Evolutionary conservation across 2,329 filamentous ascomycete species (phyloP).

Genomic region (Juglanconis juglandina): DNA sequence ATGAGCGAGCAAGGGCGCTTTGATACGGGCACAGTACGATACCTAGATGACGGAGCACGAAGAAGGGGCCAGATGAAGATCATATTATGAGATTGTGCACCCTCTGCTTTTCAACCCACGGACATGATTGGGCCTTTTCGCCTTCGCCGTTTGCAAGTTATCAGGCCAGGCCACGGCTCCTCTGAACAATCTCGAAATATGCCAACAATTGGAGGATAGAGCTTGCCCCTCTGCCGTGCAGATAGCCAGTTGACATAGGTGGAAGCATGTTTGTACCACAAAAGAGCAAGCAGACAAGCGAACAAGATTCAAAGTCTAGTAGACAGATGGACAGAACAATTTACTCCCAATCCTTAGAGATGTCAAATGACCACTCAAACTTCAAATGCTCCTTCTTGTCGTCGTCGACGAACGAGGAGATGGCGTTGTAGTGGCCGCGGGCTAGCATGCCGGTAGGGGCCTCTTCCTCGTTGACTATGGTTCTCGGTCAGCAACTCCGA

Average conservation of each 20-base stretch:
- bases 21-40: background rate
- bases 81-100: too few species aligned
- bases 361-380: constrained; percentile 96
- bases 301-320: too few species aligned
- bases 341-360: constrained; percentile 87
- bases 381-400: constrained; percentile 85
- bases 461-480: constrained; percentile 79
- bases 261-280: too few species aligned
- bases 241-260: too few species aligned
- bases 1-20: background rate
- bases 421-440: constrained; percentile 84
- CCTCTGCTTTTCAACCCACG: too few species aligned
- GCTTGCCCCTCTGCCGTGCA: too few species aligned
- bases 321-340: background rate
- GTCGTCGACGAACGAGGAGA: constrained; percentile 91
- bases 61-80: background rate
- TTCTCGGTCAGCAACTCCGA: background rate
- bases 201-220: too few species aligned
- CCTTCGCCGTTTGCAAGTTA: too few species aligned
- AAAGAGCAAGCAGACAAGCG: too few species aligned
- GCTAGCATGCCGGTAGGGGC: constrained; percentile 87
- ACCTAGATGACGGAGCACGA: background rate
- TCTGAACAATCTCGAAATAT: too few species aligned
- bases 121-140: too few species aligned
- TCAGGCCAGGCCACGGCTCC: too few species aligned